Evolutionary conservation across 2,329 filamentous ascomycete species (phyloP).

Genomic region (Atkinsonella texensis): DNA sequence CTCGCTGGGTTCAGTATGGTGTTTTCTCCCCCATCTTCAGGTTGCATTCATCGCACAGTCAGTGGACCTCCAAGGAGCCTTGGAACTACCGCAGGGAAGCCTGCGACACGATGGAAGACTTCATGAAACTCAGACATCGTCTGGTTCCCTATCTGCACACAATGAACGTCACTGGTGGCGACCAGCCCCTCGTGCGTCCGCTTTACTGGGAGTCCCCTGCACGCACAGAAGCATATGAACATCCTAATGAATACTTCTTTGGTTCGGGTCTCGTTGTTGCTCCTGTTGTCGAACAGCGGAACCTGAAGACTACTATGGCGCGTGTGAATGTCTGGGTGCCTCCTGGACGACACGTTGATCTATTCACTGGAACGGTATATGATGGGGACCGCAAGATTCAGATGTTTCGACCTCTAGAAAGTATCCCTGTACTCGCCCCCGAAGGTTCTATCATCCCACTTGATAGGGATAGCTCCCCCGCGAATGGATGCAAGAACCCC

Average conservation of each 20-base stretch:
- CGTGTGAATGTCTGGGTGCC: constrained; percentile 44
- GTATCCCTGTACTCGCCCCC: constrained; percentile 31
- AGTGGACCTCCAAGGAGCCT: constrained; percentile 49
- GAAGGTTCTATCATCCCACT: constrained; percentile 6
- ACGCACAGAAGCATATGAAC: constrained; percentile 37
- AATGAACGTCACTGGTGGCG: constrained; percentile 35
- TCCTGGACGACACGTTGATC: constrained; percentile 39
- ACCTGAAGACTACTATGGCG: constrained; percentile 32
- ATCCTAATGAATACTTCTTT: constrained; percentile 47
- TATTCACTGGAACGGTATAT: constrained; percentile 45
- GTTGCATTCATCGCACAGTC: constrained; percentile 44
- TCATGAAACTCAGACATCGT: constrained; percentile 41
- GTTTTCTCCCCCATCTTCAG: constrained; percentile 49
- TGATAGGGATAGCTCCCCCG: neutral
- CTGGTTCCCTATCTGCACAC: constrained; percentile 49
- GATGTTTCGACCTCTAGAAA: constrained; percentile 35
- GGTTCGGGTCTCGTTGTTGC: constrained; percentile 42
- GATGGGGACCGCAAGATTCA: constrained; percentile 40
- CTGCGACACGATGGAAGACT: constrained; percentile 32
- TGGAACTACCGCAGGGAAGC: constrained; percentile 36
- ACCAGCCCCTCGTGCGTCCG: constrained; percentile 43
- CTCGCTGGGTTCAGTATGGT: constrained; percentile 51
- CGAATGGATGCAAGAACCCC: constrained; percentile 5
- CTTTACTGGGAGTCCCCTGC: constrained; percentile 49
- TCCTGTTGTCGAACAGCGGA: constrained; percentile 40